phyloP scores from a whole-genome alignment of 352 stramenopile species.

The Globisporangium cederbergense region DNA sequence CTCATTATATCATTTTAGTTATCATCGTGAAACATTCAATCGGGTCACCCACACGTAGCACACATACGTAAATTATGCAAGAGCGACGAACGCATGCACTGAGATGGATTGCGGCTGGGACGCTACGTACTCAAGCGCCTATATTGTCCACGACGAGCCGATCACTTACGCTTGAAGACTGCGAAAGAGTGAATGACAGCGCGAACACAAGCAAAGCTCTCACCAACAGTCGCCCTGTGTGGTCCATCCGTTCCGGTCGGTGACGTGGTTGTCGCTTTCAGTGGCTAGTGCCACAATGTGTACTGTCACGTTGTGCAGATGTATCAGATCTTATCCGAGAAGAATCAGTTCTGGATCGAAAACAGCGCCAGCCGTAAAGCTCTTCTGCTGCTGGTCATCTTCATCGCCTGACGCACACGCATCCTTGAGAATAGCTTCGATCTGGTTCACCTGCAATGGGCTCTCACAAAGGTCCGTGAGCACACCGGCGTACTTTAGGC shows the following conservation, averaged over 20 bases:
- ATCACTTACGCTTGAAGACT: neutral
- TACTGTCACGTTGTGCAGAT: too few species aligned
- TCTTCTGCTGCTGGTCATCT: neutral
- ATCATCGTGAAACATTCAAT: conserved; percentile 51
- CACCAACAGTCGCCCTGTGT: neutral
- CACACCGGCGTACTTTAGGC: conserved; percentile 54
- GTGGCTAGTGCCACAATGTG: conserved; percentile 5
- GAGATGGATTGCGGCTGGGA: too few species aligned
- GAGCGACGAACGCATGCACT: neutral
- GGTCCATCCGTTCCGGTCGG: conserved; percentile 12
- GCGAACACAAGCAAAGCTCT: neutral
- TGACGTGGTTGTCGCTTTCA: neutral
- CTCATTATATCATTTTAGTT: conserved; percentile 79
- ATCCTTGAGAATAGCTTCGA: conserved; percentile 27
- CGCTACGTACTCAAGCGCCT: neutral
- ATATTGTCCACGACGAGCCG: neutral
- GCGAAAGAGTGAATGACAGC: conserved; percentile 4
- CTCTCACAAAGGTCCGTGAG: conserved; percentile 48
- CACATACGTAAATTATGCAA: conserved; percentile 7
- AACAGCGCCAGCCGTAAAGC: conserved; percentile 11
- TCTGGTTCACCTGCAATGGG: conserved; percentile 17
- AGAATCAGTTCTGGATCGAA: conserved; percentile 25
- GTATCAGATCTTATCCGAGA: conserved; percentile 7
- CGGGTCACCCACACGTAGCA: conserved; percentile 7
- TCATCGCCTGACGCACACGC: conserved; percentile 21